phyloP scores from a whole-genome alignment of 257 asterid species.

The Henckelia pumila region DNA sequence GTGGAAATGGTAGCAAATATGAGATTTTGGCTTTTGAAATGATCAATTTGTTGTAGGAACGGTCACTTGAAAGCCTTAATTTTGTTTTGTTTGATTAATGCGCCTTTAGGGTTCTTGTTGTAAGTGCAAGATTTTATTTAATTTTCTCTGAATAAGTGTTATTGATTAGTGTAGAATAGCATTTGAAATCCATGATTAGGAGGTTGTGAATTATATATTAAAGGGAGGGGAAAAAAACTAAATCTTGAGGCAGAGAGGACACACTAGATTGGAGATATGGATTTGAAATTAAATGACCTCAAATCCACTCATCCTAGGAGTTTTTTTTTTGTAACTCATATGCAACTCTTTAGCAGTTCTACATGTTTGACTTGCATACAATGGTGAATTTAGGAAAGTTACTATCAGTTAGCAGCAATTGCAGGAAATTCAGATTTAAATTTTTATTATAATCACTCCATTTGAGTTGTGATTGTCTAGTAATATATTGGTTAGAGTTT shows the following conservation, averaged over 20 bases:
- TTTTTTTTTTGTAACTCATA: no score
- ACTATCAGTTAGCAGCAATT: background rate
- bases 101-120: conserved; percentile 5
- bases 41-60: background rate
- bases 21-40: background rate
- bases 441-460: background rate
- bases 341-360: background rate
- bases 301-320: no score
- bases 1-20: background rate
- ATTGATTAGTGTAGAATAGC: background rate
- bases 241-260: no score
- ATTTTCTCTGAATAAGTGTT: background rate
- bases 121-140: background rate
- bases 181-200: background rate
- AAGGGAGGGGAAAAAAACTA: no score
- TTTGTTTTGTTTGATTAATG: conserved; percentile 8
- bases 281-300: no score
- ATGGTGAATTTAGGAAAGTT: background rate
- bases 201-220: background rate
- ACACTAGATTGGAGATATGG: background rate
- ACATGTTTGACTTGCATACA: background rate
- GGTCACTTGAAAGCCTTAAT: conserved; percentile 9
- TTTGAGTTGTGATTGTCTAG: background rate
- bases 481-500: background rate
- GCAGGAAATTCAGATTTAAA: background rate